Evolutionary conservation across 176 grass and related monocot genomes (phyloP), one percentile per base, ranked within the genome.

Genomic region (Areca catechu): DNA sequence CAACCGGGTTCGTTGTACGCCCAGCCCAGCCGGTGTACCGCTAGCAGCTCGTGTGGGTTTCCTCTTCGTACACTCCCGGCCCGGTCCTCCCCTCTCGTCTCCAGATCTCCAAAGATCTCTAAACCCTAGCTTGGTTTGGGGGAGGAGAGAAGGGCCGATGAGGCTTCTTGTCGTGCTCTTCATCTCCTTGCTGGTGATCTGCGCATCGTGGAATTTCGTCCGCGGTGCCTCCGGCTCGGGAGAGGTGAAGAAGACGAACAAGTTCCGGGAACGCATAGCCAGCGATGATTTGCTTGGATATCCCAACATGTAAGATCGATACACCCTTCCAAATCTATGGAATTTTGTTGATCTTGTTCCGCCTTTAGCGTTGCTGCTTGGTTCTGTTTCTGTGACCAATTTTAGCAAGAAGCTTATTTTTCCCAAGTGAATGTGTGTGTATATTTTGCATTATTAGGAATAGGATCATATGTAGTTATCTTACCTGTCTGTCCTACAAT

Each of bases 251-350:
- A 61, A 49, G 4, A 50, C 74, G 54, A 98, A 98, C 83, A 98
- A 98, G 76, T 98, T 98, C 87, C 88, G 93, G 75, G 83, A 88
- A 59, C 87, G 93, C 37, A 69, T 82, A 79, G 87, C 93, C 67
- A 98, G 66, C 68, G 93, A 98, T 23, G 93, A 92, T 63, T 56
- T 82, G 81, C 70, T 70, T 16, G 81, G 72, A 6, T 98, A 98
- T 65, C 84, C 84, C 27, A 71, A 98, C 64, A 72, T 84, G 93
- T 97, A 82, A 75, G 65, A 43, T 43, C 34, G 34, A 43, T 43
- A 43, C 34, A 43, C 10, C 34, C 34, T 43, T 14, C 34, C 34
- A 14, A 3, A 12, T 43, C 34, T 43, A 43, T 14, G 2, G 10
- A 43, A 43, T 43, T 43, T 43, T 43, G 7, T 43, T 1, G 34